Evolutionary conservation across 306 rosid genomes (phyloP).

Genomic region (Corylus avellana): DNA sequence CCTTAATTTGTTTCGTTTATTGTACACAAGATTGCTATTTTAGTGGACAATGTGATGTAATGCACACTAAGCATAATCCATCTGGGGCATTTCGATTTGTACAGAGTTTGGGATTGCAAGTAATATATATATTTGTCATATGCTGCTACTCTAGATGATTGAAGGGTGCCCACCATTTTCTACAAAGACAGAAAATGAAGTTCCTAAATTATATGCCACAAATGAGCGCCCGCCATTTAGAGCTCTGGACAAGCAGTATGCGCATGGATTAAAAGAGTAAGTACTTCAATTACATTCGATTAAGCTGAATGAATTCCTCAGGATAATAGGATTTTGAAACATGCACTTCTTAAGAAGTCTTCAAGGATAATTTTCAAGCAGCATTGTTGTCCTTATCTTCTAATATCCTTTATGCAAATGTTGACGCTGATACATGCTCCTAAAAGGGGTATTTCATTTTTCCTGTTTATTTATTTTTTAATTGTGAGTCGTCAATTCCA

Average conservation of each 20-base stretch:
- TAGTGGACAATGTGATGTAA: neutral
- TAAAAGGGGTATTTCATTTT: neutral
- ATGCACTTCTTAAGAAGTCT: neutral
- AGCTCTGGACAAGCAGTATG: constrained; percentile 43
- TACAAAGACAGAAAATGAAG: constrained; percentile 47
- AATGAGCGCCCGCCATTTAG: constrained; percentile 50
- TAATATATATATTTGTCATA: constrained; percentile 13
- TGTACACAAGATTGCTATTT: neutral
- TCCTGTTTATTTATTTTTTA: neutral
- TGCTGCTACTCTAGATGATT: constrained; percentile 48
- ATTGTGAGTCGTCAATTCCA: neutral
- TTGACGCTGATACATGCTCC: neutral
- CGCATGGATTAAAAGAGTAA: constrained; percentile 52
- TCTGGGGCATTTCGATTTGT: neutral
- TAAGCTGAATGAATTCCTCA: constrained; percentile 18
- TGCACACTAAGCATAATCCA: neutral
- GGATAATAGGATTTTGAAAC: constrained; percentile 20
- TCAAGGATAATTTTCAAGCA: neutral
- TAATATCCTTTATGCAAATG: neutral
- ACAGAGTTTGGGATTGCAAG: constrained; percentile 11
- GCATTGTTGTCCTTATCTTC: neutral
- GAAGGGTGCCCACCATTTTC: constrained; percentile 54
- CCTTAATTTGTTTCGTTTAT: neutral
- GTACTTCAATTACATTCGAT: constrained; percentile 16
- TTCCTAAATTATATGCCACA: constrained; percentile 49